Evolutionary conservation across 331 rosid species (phyloP), one percentile per base, ranked within the genome.

Genomic region (Erythrophleum ivorense): DNA sequence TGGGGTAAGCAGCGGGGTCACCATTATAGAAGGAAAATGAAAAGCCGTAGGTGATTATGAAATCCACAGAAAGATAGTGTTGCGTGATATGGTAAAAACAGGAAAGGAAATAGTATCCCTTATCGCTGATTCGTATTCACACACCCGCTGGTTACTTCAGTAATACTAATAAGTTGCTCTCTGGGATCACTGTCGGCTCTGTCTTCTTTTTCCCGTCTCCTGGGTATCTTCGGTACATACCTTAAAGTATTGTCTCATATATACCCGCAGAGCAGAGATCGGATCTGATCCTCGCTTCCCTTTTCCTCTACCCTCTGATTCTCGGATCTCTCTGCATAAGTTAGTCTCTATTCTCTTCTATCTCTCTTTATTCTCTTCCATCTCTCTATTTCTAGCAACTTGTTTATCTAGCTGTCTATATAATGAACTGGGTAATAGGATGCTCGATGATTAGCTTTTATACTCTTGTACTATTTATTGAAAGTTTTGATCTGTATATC

Each of bases 131-230:
- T 69, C 18, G 0, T 4, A 12, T 19, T 19, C 15, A 10, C 13
- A 40, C 5, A 6, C 0, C 40, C 45, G 5, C 29, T 7, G 18
- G 54, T 68, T 43, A 19, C 40, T 43, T 69, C 55, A 4, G 72
- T 68, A 5, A 41, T 19, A n/a, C 16, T 46, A 21, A 38, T 59
- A 24, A 50, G 71, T 84, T 19, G 52, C 24, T 80, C 80, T 86
- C 73, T 55, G 71, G 83, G 90, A 90, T 91, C 97, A 31, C 66
- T 65, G 46, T 31, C 15, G 2, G 53, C 21, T 76, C 75, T 83
- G 71, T 69, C 38, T 45, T n/a, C 41, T 2, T 70, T 70, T 29
- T 71, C 40, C 24, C 75, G 6, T 0, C 34, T n/a, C 8, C 53
- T 14, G 11, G 8, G 40, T 6, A 46, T 71, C 75, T 21, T 21